Evolutionary conservation across 495 filamentous ascomycete species (phyloP).

Genomic region (Penicillium lividum): DNA sequence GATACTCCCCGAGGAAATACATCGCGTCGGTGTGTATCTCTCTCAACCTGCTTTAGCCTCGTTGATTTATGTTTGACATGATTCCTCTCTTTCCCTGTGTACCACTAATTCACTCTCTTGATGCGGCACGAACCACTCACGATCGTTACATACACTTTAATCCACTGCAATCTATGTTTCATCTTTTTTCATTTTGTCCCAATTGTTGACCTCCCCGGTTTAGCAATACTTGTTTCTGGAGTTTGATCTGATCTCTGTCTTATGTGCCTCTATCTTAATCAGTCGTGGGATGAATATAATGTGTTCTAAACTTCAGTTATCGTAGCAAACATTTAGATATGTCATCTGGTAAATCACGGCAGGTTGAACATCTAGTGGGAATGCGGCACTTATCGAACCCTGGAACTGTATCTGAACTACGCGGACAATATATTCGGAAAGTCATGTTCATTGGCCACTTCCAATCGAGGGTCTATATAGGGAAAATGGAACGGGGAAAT

Average conservation of each 20-base stretch:
- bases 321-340: not conserved
- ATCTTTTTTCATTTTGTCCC: slow-evolving; percentile 4
- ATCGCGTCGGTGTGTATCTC: slow-evolving; percentile 4
- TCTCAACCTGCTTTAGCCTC: slow-evolving; percentile 16
- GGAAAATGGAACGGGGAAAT: slow-evolving; percentile 1
- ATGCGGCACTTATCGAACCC: too few species aligned
- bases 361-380: not conserved
- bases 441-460: slow-evolving; percentile 23
- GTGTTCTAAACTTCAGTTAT: not conserved
- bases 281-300: slow-evolving; percentile 31
- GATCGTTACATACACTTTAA: slow-evolving; percentile 27
- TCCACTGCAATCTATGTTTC: slow-evolving; percentile 4
- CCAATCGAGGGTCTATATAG: slow-evolving; percentile 27
- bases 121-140: slow-evolving; percentile 30
- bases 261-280: slow-evolving; percentile 15
- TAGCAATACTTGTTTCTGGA: slow-evolving; percentile 13
- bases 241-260: slow-evolving; percentile 11
- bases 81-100: slow-evolving; percentile 5
- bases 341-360: not conserved
- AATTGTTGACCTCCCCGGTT: slow-evolving; percentile 20
- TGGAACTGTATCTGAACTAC: not conserved
- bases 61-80: slow-evolving; percentile 6
- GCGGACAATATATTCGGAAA: not conserved
- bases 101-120: slow-evolving; percentile 21
- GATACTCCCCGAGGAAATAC: slow-evolving; percentile 19